Conservation (phyloP, 768 basidiomycete species). For the Leucogyrophana mollusca region DNA sequence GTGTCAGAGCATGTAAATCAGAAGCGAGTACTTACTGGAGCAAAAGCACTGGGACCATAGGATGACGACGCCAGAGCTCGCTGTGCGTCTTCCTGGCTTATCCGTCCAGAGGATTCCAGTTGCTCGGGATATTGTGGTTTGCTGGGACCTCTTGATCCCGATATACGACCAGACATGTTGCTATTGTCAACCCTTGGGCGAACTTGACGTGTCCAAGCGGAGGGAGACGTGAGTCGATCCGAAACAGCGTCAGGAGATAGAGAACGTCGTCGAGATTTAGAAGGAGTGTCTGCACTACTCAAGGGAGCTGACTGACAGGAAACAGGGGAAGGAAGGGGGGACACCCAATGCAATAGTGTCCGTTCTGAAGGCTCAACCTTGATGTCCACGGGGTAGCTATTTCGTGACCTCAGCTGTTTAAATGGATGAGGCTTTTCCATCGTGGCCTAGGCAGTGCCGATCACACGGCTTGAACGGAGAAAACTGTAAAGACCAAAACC, state of each 20-base stretch:
- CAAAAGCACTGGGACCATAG: constrained; percentile 30
- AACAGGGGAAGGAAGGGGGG: constrained; percentile 27
- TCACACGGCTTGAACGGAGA: constrained; percentile 14
- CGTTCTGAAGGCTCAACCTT: constrained; percentile 44
- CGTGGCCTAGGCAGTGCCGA: constrained; percentile 45
- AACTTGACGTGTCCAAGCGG: constrained; percentile 14
- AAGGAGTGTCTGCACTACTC: constrained; percentile 23
- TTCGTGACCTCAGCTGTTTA: constrained; percentile 28
- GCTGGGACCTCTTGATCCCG: constrained; percentile 26
- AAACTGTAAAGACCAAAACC: constrained; percentile 4
- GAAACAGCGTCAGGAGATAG: constrained; percentile 29
- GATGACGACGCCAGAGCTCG: constrained; percentile 26
- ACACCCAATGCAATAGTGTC: constrained; percentile 27
- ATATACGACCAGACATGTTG: constrained; percentile 28
- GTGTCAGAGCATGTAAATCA: not conserved
- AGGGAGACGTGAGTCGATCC: constrained; percentile 39
- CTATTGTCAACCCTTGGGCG: constrained; percentile 24
- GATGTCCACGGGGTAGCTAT: constrained; percentile 33
- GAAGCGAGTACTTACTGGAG: constrained; percentile 32
- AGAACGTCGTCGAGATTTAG: constrained; percentile 31
- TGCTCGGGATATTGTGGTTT: constrained; percentile 28
- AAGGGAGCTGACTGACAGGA: constrained; percentile 12
- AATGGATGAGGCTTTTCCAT: constrained; percentile 37
- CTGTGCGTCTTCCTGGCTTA: constrained; percentile 38
- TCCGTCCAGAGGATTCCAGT: constrained; percentile 35